Evolutionary conservation across 352 stramenopile genomes (phyloP).

Genomic region (Elongisporangium anandrum): DNA sequence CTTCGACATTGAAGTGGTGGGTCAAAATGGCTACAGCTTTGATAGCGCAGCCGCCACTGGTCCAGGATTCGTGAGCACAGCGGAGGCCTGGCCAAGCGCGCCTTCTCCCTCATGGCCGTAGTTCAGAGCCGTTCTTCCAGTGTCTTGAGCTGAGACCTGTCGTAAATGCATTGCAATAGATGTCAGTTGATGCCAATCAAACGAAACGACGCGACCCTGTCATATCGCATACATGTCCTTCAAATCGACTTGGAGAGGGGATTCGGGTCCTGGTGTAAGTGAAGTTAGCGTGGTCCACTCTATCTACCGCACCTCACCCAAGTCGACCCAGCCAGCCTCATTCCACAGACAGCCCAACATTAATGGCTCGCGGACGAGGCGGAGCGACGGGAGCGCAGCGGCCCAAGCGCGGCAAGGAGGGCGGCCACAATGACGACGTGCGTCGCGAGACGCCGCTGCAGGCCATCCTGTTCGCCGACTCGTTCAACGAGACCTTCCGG

Average conservation of each 20-base stretch:
- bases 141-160: not conserved
- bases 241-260: not conserved
- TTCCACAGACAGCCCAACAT: conserved; percentile 1
- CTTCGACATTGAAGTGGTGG: conserved; percentile 47
- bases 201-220: conserved; percentile 9
- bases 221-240: not conserved
- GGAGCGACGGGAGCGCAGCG: conserved; percentile 8
- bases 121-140: not conserved
- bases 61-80: not conserved
- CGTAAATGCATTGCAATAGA: not conserved
- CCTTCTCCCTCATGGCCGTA: not conserved
- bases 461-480: conserved; percentile 96
- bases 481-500: conserved; percentile 92
- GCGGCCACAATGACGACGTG: conserved; percentile 54
- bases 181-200: not conserved
- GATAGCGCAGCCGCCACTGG: too few relatives aligned
- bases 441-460: conserved; percentile 92
- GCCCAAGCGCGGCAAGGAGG: conserved; percentile 10
- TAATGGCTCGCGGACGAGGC: conserved; percentile 19
- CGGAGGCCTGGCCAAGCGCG: not conserved
- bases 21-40: not conserved
- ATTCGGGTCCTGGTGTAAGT: not conserved
- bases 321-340: not conserved
- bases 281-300: not conserved
- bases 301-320: not conserved